Conservation (phyloP, 2,329 filamentous ascomycete species). For the Ophiostoma montium region DNA sequence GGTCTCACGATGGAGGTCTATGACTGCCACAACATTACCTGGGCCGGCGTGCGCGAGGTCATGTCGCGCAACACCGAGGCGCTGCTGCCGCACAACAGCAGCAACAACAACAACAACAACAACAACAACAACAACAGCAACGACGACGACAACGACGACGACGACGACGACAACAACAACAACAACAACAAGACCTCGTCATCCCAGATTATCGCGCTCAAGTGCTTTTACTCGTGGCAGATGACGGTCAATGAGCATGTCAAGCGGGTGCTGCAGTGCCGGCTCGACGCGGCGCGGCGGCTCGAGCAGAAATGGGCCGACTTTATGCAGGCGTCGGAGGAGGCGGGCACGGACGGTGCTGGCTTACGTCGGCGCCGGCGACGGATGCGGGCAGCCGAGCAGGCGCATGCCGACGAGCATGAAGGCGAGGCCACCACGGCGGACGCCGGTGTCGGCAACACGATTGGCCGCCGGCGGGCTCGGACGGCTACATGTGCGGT, state of each 20-base stretch:
- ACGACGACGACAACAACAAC: too few relatives aligned
- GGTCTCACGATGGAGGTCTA: slow-evolving; percentile 71
- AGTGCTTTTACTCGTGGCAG: slow-evolving; percentile 93
- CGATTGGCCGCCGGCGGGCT: slow-evolving; percentile 10
- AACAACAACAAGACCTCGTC: slow-evolving; percentile 51
- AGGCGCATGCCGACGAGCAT: slow-evolving; percentile 50
- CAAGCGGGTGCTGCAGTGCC: slow-evolving; percentile 66
- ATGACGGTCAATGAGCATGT: slow-evolving; percentile 89
- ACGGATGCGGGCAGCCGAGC: slow-evolving; percentile 49
- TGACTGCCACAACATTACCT: slow-evolving; percentile 84
- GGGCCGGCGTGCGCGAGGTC: slow-evolving; percentile 80
- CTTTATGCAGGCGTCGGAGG: slow-evolving; percentile 85
- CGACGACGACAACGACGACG: too few relatives aligned
- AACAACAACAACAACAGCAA: too few relatives aligned
- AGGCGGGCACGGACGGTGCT: slow-evolving; percentile 55
- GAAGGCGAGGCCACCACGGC: slow-evolving; percentile 44
- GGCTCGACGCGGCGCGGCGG: slow-evolving; percentile 58
- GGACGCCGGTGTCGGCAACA: slow-evolving; percentile 36
- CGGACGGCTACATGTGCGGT: slow-evolving; percentile 15
- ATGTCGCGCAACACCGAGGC: slow-evolving; percentile 72
- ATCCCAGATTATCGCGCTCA: slow-evolving; percentile 67
- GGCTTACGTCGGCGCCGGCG: slow-evolving; percentile 57
- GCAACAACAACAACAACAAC: too few relatives aligned
- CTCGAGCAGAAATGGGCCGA: slow-evolving; percentile 86
- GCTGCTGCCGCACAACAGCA: slow-evolving; percentile 34